A percentile compares a stretch with the other conserved stretches of the same genome.
phyloP scores from a whole-genome alignment of 2,329 filamentous ascomycete species.

The Microdochium trichocladiopsis region DNA sequence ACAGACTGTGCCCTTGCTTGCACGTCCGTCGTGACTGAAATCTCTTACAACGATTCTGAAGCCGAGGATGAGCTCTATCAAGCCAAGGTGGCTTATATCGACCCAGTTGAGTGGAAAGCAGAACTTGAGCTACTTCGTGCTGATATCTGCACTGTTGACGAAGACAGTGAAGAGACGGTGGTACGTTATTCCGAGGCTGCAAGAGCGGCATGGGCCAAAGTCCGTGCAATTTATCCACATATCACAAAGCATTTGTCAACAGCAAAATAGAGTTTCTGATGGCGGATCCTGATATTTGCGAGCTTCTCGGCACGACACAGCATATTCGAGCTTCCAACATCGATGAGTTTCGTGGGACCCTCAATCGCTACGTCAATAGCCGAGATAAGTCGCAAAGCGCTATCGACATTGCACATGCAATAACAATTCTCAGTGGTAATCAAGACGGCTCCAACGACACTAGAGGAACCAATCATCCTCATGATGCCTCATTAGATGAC shows the following conservation, averaged over 20 bases:
- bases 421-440: too few species aligned
- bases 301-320: slow-evolving; percentile 37
- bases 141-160: slow-evolving; percentile 36
- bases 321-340: slow-evolving; percentile 28
- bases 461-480: too few species aligned
- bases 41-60: slow-evolving; percentile 44
- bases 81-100: slow-evolving; percentile 53
- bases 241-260: slow-evolving; percentile 6
- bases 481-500: too few species aligned
- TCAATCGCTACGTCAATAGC: not conserved
- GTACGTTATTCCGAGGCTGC: slow-evolving; percentile 34
- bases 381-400: not conserved
- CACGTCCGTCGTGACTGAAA: slow-evolving; percentile 54
- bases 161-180: slow-evolving; percentile 25
- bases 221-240: slow-evolving; percentile 26
- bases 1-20: slow-evolving; percentile 51
- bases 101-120: slow-evolving; percentile 39
- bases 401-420: too few species aligned
- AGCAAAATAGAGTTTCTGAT: slow-evolving; percentile 30
- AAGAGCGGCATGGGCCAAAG: slow-evolving; percentile 30
- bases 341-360: slow-evolving; percentile 24
- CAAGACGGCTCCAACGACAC: too few species aligned
- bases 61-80: slow-evolving; percentile 31
- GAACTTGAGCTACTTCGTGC: slow-evolving; percentile 41
- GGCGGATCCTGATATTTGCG: slow-evolving; percentile 25